Conservation (phyloP, 768 basidiomycete species). For the Cubamyces lactineus region DNA sequence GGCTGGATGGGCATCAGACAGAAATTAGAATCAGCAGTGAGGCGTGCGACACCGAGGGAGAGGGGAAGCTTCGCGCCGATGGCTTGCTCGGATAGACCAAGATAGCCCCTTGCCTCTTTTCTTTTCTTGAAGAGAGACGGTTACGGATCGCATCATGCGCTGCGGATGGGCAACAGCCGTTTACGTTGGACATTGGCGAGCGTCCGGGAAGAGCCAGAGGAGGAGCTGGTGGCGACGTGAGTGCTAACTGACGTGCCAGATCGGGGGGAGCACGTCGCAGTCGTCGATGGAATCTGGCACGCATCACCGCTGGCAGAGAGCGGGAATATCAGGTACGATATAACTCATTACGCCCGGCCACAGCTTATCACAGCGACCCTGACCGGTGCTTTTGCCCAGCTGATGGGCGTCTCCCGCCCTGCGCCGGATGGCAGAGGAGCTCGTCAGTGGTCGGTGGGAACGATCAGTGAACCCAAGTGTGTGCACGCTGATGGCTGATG, state of each 20-base stretch:
- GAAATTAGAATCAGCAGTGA: not conserved
- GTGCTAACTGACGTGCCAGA: constrained; percentile 15
- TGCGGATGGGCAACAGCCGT: not conserved
- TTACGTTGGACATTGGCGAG: not conserved
- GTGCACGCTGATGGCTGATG: constrained; percentile 13
- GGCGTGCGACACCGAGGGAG: not conserved
- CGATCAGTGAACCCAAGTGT: constrained; percentile 17
- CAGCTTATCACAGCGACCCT: constrained; percentile 30
- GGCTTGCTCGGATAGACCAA: too few relatives aligned
- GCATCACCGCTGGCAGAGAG: constrained; percentile 8
- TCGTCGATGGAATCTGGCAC: constrained; percentile 6
- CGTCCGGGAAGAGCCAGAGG: not conserved
- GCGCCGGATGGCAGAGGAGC: not conserved
- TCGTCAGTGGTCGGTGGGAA: constrained; percentile 1
- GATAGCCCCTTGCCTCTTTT: too few relatives aligned
- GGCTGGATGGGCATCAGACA: constrained; percentile 2
- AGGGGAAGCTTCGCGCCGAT: not conserved
- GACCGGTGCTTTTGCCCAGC: constrained; percentile 10
- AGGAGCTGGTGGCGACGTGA: too few relatives aligned
- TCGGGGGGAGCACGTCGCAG: constrained; percentile 5
- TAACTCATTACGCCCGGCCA: constrained; percentile 24
- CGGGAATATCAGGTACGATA: constrained; percentile 22
- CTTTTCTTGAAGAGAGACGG: too few relatives aligned
- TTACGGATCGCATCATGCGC: too few relatives aligned
- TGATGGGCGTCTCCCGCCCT: constrained; percentile 4